Evolutionary conservation across 225 moss, liverwort and hornwort genomes (phyloP), one percentile per base, ranked within the genome.

Genomic region (Bryum argenteum): DNA sequence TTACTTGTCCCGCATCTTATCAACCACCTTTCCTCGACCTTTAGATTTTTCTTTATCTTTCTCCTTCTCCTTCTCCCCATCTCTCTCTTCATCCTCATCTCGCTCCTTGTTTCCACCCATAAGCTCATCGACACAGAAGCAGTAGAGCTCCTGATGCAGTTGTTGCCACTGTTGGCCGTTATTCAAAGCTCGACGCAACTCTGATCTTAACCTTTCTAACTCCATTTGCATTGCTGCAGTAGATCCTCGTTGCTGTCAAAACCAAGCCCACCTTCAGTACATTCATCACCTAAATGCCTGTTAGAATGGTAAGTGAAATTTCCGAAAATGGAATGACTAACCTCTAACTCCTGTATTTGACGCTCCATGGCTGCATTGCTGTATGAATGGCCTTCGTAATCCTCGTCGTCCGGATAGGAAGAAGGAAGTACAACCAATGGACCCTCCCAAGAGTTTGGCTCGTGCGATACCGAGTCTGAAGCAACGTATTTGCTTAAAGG

Each of bases 141-240:
- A 96, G 72, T 96, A 96, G 11, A 96, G 80, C 77, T 96, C 96
- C 72, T 96, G 96, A 76, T 96, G 96, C 45, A 96, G 83, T 78
- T 96, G 93, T 72, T 96, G 96, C 96, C 96, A 96, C 71, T 96
- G 96, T 59, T 96, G 96, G 12, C 96, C 96, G 71, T 96, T 96
- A 61, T 93, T 96, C 82, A 96, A 84, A 63, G 96, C 91, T 9
- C 93, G 88, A 23, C 91, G 87, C 80, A 96, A 77, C 71, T 96
- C 96, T 44, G 96, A 96, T 78, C 96, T 90, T 69, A 96, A 84
- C 72, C 93, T 85, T 52, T 96, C 96, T 77, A 96, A 80, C 76
- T 93, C 96, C 94, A 94, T 97, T 82, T 97, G 96, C 96, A 97
- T 90, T 22, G 93, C 93, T 64, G 91, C 91, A 11, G 93, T 91